A percentile compares a stretch with the other conserved stretches of the same genome.
Evolutionary conservation across 2,329 filamentous ascomycete species (phyloP).

Genomic region (Calonectria ilicicola): DNA sequence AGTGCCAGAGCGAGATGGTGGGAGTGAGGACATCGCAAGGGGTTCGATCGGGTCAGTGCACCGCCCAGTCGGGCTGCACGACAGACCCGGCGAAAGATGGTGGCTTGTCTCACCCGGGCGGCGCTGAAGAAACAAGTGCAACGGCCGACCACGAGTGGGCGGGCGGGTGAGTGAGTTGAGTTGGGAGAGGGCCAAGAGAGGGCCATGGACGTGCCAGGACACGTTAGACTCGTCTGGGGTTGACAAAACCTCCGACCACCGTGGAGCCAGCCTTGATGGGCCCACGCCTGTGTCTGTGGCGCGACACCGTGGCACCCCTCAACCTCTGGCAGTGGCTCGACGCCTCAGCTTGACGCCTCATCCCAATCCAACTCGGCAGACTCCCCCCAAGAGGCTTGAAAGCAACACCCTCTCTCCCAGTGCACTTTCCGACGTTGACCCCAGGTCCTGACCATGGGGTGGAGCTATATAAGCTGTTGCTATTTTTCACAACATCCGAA

Average conservation of each 20-base stretch:
- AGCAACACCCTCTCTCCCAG: constrained; percentile 29
- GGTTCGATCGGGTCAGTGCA: constrained; percentile 43
- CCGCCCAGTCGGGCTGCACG: constrained; percentile 44
- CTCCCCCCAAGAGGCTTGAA: constrained; percentile 25
- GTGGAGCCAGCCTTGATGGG: constrained; percentile 32
- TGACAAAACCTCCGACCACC: constrained; percentile 45
- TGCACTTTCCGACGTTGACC: constrained; percentile 15
- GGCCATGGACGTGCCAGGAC: constrained; percentile 41
- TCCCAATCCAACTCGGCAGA: background rate
- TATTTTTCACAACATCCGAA: constrained; percentile 46
- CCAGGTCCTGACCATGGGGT: constrained; percentile 29
- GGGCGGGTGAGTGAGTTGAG: constrained; percentile 44
- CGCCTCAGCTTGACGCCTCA: constrained; percentile 31
- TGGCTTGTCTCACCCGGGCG: constrained; percentile 45
- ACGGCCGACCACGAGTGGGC: constrained; percentile 38
- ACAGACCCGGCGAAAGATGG: constrained; percentile 37
- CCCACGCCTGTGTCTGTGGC: constrained; percentile 33
- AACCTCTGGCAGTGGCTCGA: constrained; percentile 26
- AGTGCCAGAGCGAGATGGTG: background rate
- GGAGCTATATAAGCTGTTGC: constrained; percentile 36
- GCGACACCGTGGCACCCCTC: constrained; percentile 27
- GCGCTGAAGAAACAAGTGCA: constrained; percentile 41
- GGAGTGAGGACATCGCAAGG: constrained; percentile 41
- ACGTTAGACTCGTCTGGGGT: constrained; percentile 46
- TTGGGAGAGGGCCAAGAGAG: constrained; percentile 31